A percentile compares a stretch with the other conserved stretches of the same genome.
Conservation (phyloP, 2,329 filamentous ascomycete species). For the Aschersonia sp. region DNA sequence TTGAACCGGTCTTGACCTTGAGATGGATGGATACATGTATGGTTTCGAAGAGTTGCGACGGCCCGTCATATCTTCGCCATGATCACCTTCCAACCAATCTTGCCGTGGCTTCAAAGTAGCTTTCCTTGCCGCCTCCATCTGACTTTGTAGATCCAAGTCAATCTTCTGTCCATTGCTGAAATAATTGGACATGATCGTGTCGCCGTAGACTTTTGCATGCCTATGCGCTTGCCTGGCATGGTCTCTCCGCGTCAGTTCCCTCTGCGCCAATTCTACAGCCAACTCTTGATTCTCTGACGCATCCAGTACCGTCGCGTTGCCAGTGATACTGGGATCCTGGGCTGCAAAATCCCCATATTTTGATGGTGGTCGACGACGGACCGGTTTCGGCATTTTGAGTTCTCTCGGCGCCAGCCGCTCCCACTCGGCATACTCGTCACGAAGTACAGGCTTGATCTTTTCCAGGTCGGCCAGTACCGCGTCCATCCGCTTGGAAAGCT, state of each 20-base stretch:
- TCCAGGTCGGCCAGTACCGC: conserved; percentile 59
- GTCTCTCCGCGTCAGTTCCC: conserved; percentile 56
- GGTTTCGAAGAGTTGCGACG: conserved; percentile 12
- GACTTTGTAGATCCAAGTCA: conserved; percentile 29
- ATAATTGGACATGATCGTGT: conserved; percentile 1
- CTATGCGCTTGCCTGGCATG: conserved; percentile 42
- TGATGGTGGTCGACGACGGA: conserved; percentile 9
- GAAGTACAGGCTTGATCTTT: conserved; percentile 63
- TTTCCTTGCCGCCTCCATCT: conserved; percentile 39
- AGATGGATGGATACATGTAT: conserved; percentile 45
- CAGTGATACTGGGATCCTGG: conserved; percentile 46
- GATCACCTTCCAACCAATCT: not conserved
- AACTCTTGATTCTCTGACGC: conserved; percentile 59
- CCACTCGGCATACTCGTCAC: conserved; percentile 57
- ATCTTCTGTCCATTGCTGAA: conserved; percentile 9
- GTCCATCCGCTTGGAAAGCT: conserved; percentile 32
- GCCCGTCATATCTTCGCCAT: conserved; percentile 9
- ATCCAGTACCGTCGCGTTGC: conserved; percentile 46
- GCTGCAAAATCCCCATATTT: conserved; percentile 33
- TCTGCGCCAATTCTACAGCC: conserved; percentile 61
- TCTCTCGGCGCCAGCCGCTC: conserved; percentile 32
- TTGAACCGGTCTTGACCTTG: conserved; percentile 32
- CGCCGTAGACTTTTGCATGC: conserved; percentile 21
- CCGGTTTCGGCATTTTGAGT: conserved; percentile 9
- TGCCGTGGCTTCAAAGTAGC: conserved; percentile 20